Conservation (phyloP, 2,329 filamentous ascomycete species). For the Paraphaeosphaeria sporulosa region DNA sequence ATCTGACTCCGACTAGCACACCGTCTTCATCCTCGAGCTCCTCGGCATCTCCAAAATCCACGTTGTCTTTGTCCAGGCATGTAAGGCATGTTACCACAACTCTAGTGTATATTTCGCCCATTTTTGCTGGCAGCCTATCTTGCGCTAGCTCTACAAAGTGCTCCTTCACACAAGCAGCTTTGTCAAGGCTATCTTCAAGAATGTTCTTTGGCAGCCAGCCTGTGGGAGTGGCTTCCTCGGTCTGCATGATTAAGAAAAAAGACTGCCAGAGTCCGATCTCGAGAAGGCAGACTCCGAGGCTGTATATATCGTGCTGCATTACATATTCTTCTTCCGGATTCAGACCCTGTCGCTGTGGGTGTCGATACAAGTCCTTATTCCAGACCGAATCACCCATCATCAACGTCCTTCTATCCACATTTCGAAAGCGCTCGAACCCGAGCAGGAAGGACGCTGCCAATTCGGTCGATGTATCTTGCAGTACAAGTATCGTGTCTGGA, state of each 20-base stretch:
- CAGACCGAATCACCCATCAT: constrained; percentile 48
- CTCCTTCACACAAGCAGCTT: constrained; percentile 7
- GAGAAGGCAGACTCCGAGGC: constrained; percentile 61
- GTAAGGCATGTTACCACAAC: too few relatives aligned
- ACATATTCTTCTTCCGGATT: constrained; percentile 50
- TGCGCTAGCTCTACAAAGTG: constrained; percentile 19
- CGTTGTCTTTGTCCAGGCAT: constrained; percentile 28
- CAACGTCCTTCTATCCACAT: constrained; percentile 43
- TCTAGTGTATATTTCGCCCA: too few relatives aligned
- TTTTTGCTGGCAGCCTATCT: neutral
- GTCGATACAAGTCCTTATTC: constrained; percentile 60
- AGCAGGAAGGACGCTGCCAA: constrained; percentile 50
- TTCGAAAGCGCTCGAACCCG: constrained; percentile 56
- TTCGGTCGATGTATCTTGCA: constrained; percentile 16
- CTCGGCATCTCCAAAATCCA: constrained; percentile 33
- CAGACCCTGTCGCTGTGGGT: constrained; percentile 57
- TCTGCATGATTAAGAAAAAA: constrained; percentile 38
- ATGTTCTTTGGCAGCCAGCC: constrained; percentile 9
- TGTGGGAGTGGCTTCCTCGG: constrained; percentile 4
- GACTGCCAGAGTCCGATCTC: constrained; percentile 61
- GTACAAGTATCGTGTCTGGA: constrained; percentile 51
- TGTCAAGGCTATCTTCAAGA: neutral
- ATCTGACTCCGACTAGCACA: constrained; percentile 38
- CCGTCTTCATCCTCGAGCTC: constrained; percentile 42
- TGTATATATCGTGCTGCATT: constrained; percentile 58